These are phyloP conservation scores for Yamadazyma siamensis DNA, from an alignment of 1,139 yeast species.

Conservation along the genomic window DNA sequence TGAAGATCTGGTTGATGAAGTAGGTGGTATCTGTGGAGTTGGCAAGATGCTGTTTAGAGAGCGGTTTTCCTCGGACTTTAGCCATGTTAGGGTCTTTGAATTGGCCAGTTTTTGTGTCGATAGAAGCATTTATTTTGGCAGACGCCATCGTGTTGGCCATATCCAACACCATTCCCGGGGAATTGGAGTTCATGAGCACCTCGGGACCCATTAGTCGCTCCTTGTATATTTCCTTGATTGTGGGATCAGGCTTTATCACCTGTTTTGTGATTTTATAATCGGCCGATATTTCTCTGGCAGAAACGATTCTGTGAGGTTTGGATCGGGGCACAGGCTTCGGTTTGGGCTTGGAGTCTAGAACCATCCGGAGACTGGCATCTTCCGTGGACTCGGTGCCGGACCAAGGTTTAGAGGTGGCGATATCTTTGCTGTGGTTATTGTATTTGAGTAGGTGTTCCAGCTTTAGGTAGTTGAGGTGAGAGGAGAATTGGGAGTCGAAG, in stretches of 20 bases:
- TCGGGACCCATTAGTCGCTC: constrained; percentile 64
- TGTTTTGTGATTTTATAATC: constrained; percentile 54
- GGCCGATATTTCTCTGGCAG: constrained; percentile 63
- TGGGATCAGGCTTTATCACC: constrained; percentile 7
- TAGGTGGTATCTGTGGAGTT: constrained; percentile 45
- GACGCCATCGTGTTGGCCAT: constrained; percentile 66
- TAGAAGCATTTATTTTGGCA: constrained; percentile 69
- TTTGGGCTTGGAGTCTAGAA: constrained; percentile 54
- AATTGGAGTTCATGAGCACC: constrained; percentile 37
- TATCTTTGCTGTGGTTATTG: constrained; percentile 49
- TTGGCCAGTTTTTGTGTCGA: constrained; percentile 57
- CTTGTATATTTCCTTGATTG: constrained; percentile 46
- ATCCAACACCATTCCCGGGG: constrained; percentile 39
- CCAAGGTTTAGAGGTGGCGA: constrained; percentile 58
- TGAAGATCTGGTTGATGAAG: constrained; percentile 53
- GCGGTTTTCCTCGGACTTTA: constrained; percentile 59
- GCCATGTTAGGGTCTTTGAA: constrained; percentile 51
- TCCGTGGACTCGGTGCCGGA: constrained; percentile 52
- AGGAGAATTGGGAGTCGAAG: constrained; percentile 17
- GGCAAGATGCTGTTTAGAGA: constrained; percentile 56
- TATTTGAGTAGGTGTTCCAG: constrained; percentile 25
- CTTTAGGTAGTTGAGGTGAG: constrained; percentile 22
- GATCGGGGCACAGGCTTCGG: constrained; percentile 28
- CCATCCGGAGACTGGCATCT: constrained; percentile 61
- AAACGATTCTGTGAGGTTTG: constrained; percentile 18